A percentile compares a stretch with the other conserved stretches of the same genome.
phyloP scores from a whole-genome alignment of 2,329 filamentous ascomycete species.

The Xylariales sp. region DNA sequence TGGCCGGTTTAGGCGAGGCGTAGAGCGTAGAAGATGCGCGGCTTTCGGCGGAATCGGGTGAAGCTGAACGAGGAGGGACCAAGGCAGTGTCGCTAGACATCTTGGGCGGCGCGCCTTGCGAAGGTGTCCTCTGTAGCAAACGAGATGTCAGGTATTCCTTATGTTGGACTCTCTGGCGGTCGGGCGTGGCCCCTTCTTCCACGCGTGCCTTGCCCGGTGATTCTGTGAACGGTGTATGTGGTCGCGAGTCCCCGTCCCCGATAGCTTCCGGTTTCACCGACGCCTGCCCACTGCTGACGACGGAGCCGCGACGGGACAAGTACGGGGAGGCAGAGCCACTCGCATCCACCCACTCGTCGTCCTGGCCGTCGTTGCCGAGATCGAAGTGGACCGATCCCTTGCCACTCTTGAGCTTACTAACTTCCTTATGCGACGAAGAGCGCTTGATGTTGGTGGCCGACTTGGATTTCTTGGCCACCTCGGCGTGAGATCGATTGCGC shows the following conservation, averaged over 20 bases:
- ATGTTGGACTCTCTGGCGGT: slow-evolving; percentile 43
- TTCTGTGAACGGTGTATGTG: slow-evolving; percentile 16
- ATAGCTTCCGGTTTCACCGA: slow-evolving; percentile 32
- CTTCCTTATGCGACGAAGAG: slow-evolving; percentile 44
- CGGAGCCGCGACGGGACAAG: slow-evolving; percentile 44
- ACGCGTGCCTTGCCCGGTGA: slow-evolving; percentile 9
- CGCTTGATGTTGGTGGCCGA: slow-evolving; percentile 50
- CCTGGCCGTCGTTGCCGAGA: slow-evolving; percentile 47
- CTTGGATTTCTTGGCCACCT: slow-evolving; percentile 48
- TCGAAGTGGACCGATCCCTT: slow-evolving; percentile 60
- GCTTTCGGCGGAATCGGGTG: slow-evolving; percentile 30
- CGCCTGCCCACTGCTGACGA: slow-evolving; percentile 45
- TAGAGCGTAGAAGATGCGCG: slow-evolving; percentile 35
- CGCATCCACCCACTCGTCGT: slow-evolving; percentile 59
- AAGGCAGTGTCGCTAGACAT: slow-evolving; percentile 58
- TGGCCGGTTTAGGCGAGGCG: slow-evolving; percentile 27
- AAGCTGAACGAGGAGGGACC: slow-evolving; percentile 33
- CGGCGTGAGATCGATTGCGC: slow-evolving; percentile 56
- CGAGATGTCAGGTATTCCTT: slow-evolving; percentile 65
- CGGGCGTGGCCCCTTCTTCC: slow-evolving; percentile 22
- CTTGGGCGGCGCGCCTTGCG: slow-evolving; percentile 57
- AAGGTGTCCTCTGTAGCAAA: slow-evolving; percentile 59
- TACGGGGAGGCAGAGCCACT: slow-evolving; percentile 60
- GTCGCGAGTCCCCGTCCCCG: slow-evolving; percentile 17
- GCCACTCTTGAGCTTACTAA: slow-evolving; percentile 36